Conservation (phyloP, 495 filamentous ascomycete genomes). For the Penicillium manginii region DNA sequence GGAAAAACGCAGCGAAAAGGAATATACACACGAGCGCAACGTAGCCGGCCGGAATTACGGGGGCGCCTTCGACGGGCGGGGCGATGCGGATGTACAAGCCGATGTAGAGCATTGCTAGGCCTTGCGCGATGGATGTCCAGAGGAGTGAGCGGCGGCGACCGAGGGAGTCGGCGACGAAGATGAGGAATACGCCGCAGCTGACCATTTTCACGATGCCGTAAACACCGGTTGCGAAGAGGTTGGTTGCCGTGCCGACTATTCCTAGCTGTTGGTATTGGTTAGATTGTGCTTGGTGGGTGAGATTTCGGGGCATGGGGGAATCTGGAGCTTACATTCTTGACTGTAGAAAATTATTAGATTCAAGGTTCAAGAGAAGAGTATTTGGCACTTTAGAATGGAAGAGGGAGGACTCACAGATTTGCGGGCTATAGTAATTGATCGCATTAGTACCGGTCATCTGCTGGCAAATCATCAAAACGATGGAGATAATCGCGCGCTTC, state of each 20-base stretch:
- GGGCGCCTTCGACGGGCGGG: slow-evolving; percentile 55
- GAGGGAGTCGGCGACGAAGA: slow-evolving; percentile 73
- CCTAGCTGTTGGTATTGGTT: slow-evolving; percentile 36
- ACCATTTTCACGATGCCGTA: slow-evolving; percentile 60
- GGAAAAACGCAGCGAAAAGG: slow-evolving; percentile 75
- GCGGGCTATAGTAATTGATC: slow-evolving; percentile 74
- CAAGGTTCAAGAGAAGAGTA: too few relatives aligned
- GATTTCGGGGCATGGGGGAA: not conserved
- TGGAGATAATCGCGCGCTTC: slow-evolving; percentile 58
- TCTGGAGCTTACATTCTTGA: slow-evolving; percentile 27
- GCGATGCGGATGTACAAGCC: slow-evolving; percentile 77
- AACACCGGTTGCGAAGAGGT: slow-evolving; percentile 57
- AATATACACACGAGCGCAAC: slow-evolving; percentile 73
- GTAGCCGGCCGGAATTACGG: slow-evolving; percentile 63
- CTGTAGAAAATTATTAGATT: slow-evolving; percentile 6
- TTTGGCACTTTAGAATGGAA: not conserved
- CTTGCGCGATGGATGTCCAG: slow-evolving; percentile 73
- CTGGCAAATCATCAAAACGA: slow-evolving; percentile 71
- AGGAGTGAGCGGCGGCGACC: slow-evolving; percentile 72
- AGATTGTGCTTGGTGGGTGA: not conserved
- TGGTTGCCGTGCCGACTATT: slow-evolving; percentile 45
- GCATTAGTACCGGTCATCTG: slow-evolving; percentile 70
- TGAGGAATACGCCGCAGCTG: slow-evolving; percentile 63
- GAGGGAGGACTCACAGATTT: slow-evolving; percentile 61
- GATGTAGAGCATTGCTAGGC: slow-evolving; percentile 76